Base-by-base conservation (phyloP, 768 basidiomycete genomes). In the Trametes elegans region DNA sequence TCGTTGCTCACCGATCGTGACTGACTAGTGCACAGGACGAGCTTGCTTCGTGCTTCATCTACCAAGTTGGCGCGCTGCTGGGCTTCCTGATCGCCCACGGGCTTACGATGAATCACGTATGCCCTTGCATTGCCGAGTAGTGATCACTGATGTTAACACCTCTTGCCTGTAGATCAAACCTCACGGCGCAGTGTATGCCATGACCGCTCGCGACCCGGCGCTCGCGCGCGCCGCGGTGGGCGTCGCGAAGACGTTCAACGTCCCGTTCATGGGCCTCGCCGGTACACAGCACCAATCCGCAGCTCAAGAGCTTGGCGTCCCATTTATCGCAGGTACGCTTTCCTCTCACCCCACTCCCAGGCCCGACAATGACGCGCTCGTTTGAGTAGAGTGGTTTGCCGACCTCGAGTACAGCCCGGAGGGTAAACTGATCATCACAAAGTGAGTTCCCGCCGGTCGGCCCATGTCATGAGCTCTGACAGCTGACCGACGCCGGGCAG, bases 61-160 rank as follows among this genome's bases (percentile, higher is more conserved):
- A 85, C 62, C 86, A 87, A 71, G 79, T 85, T 27, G 85, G 84
- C n/a, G 83, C 85, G 0, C 68, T 87, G 7, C 69, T 66, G 4
- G 84, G 81, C 0, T 87, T 87, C 66, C 69, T 88, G 49, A 79
- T 76, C 39, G 64, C 74, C 1, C 74, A 86, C 48, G 78, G 71
- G 0, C 59, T 87, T 5, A 65, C 69, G 2, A 64, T 86, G 19
- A 79, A 85, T 60, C 85, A 88, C 55, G 84, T 80, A 29, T 76
- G 60, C 18, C 21, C 26, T 27, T 18, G 16, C 16, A 14, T 19
- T 34, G 10, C 19, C n/a, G 10, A 26, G 26, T 24, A 7, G 7
- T 7, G 31, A 7, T 32, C 31, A 32, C 31, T 32, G 31, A 35
- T 35, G 34, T 14, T 13, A 5, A 34, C 45, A 32, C 11, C 18